Conservation (phyloP, 352 stramenopile species). For the Phytophthora meadii region DNA sequence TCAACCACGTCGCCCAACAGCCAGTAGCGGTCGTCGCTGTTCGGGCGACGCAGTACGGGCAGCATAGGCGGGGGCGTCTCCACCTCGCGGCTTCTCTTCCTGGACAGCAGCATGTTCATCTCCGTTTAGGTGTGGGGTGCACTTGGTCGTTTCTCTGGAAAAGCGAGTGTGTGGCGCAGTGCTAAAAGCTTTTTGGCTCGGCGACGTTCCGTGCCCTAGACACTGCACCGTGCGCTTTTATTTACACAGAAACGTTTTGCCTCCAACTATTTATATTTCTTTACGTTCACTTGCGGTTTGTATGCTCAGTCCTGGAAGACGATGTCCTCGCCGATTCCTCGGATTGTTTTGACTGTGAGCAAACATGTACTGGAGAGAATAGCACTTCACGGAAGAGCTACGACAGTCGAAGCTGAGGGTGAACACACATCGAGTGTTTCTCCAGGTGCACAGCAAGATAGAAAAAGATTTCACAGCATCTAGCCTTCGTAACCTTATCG, state of each 20-base stretch:
- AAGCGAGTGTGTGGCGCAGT: constrained; percentile 19
- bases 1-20: constrained; percentile 46
- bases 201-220: constrained; percentile 22
- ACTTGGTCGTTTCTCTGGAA: constrained; percentile 21
- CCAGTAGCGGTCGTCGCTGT: constrained; percentile 45
- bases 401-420: too few species aligned
- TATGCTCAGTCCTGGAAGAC: constrained; percentile 1
- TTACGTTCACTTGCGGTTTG: not conserved
- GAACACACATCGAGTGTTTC: too few species aligned
- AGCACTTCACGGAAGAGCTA: too few species aligned
- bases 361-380: too few species aligned
- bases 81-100: constrained; percentile 53
- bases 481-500: too few species aligned
- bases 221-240: constrained; percentile 5
- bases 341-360: too few species aligned
- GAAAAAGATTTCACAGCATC: too few species aligned
- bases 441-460: too few species aligned
- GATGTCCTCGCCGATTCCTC: too few species aligned
- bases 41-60: constrained; percentile 34
- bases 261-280: constrained; percentile 14
- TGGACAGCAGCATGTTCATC: constrained; percentile 56
- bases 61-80: constrained; percentile 23
- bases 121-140: not conserved
- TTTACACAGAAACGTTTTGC: constrained; percentile 11
- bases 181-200: constrained; percentile 6